Evolutionary conservation across 768 basidiomycete genomes (phyloP).

Genomic region (Serendipita sp.): DNA sequence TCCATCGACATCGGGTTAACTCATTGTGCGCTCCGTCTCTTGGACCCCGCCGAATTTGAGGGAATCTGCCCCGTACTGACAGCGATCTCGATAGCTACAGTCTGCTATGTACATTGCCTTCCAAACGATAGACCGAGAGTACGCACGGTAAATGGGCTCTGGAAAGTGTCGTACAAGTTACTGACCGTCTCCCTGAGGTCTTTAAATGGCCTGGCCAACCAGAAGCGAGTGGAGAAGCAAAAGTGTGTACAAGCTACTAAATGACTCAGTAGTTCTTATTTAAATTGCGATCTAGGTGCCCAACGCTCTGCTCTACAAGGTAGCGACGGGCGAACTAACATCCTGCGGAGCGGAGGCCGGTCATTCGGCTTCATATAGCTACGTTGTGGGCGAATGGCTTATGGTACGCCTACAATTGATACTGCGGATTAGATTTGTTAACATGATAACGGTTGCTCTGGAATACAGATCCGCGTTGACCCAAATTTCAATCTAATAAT

Average conservation of each 20-base stretch:
- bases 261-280: not conserved
- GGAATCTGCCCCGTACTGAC: not conserved
- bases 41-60: not conserved
- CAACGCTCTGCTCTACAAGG: not conserved
- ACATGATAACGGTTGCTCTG: no score
- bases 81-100: not conserved
- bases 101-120: not conserved
- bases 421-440: no score
- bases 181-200: not conserved
- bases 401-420: not conserved
- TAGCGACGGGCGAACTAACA: not conserved
- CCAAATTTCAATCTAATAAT: not conserved
- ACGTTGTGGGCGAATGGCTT: not conserved
- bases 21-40: not conserved
- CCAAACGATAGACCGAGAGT: not conserved
- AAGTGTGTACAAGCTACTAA: not conserved
- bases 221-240: not conserved
- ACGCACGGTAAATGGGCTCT: not conserved
- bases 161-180: not conserved
- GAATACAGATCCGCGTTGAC: no score
- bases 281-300: not conserved
- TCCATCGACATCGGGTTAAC: not conserved
- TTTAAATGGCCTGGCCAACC: not conserved
- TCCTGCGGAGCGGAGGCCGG: conserved; percentile 4
- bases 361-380: not conserved